These are phyloP conservation scores for Agaricus sinodeliciosus DNA, from an alignment of 768 basidiomycete species.

Conservation along the genomic window DNA sequence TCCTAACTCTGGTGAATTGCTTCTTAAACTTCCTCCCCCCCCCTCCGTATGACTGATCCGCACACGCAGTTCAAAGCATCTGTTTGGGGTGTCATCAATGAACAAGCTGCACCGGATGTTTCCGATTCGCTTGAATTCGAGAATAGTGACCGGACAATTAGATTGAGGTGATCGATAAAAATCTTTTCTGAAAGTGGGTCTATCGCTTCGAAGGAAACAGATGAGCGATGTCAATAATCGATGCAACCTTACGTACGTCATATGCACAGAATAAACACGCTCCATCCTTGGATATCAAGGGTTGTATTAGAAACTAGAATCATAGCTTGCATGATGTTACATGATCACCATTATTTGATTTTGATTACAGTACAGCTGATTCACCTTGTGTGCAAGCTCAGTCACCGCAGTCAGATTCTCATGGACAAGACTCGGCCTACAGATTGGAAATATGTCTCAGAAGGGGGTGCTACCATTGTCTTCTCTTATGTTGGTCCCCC, in stretches of 20 bases:
- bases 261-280: too few relatives aligned
- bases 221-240: too few relatives aligned
- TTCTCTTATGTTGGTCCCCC: constrained; percentile 68
- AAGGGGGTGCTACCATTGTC: constrained; percentile 90
- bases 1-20: constrained; percentile 75
- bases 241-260: too few relatives aligned
- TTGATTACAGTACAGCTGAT: too few relatives aligned
- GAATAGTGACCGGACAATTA: constrained; percentile 23
- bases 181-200: background rate
- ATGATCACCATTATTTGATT: background rate
- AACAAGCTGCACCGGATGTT: constrained; percentile 43
- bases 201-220: too few relatives aligned
- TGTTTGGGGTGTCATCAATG: constrained; percentile 90
- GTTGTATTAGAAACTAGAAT: too few relatives aligned
- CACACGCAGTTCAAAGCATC: constrained; percentile 83
- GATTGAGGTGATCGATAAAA: constrained; percentile 11
- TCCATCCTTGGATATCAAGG: too few relatives aligned
- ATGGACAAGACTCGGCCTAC: constrained; percentile 29
- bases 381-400: background rate
- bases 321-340: background rate
- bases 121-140: constrained; percentile 15
- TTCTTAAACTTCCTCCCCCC: background rate
- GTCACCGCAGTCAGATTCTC: constrained; percentile 14
- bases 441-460: constrained; percentile 83
- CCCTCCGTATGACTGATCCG: background rate